phyloP scores from a whole-genome alignment of 2,329 filamentous ascomycete genomes.

The Colletotrichum euphorbiae region DNA sequence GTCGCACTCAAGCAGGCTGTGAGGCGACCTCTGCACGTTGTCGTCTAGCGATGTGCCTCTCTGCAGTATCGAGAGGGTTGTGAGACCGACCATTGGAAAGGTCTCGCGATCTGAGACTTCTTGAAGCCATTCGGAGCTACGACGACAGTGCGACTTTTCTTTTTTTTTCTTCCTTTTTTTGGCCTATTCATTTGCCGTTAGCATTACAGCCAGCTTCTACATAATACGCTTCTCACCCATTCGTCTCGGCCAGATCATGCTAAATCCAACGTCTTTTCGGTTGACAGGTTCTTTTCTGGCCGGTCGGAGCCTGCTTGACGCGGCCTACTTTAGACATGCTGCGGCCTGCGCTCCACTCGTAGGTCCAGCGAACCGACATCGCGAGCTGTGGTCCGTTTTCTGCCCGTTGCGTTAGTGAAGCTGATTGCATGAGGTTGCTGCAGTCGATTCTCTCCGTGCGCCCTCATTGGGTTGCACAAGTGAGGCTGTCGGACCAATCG shows the following conservation, averaged over 20 bases:
- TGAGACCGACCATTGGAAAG: too few relatives aligned
- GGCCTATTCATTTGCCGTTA: too few relatives aligned
- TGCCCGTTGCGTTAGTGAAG: background rate
- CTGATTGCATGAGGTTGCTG: conserved; percentile 10
- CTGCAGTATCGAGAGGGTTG: too few relatives aligned
- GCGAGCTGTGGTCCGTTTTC: conserved; percentile 5
- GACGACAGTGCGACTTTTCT: too few relatives aligned
- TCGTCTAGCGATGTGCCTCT: too few relatives aligned
- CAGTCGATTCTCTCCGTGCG: conserved; percentile 2
- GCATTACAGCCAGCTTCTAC: too few relatives aligned
- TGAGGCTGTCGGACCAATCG: conserved; percentile 11
- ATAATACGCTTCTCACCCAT: too few relatives aligned
- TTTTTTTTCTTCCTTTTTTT: too few relatives aligned
- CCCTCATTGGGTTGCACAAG: conserved; percentile 2
- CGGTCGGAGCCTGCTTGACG: background rate
- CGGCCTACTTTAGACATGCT: background rate
- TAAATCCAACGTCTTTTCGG: too few relatives aligned
- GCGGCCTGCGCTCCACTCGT: conserved; percentile 7
- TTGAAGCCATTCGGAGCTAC: too few relatives aligned
- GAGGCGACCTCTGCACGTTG: conserved; percentile 1
- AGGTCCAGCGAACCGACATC: background rate
- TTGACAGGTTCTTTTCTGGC: background rate
- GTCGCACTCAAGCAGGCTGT: conserved; percentile 6
- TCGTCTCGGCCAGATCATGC: too few relatives aligned
- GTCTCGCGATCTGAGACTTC: too few relatives aligned